Percentiles rank a stretch among this genome's conserved stretches.
Conservation (phyloP, 129 eudicot genomes). For the Logfia minima region DNA sequence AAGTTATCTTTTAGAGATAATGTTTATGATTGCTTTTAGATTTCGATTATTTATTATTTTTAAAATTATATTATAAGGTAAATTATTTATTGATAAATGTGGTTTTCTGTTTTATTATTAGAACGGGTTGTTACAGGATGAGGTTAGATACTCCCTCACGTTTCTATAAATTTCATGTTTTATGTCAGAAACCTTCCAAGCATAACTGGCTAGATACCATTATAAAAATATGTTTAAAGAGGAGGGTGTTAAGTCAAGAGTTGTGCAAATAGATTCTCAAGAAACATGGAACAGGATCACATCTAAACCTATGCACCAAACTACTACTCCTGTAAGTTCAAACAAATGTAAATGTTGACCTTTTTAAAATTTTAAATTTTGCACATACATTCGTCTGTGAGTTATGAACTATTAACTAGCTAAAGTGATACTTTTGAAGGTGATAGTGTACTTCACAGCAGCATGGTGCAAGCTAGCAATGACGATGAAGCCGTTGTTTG, state of each 20-base stretch:
- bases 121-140: no score
- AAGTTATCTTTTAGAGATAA: no score
- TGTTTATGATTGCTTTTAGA: no score
- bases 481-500: slow-evolving; percentile 49
- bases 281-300: slow-evolving; percentile 44
- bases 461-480: slow-evolving; percentile 65
- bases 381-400: no score
- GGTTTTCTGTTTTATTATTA: no score
- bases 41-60: no score
- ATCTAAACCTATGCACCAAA: slow-evolving; percentile 41
- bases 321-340: slow-evolving; percentile 46
- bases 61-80: no score
- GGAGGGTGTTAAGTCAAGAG: slow-evolving; percentile 40
- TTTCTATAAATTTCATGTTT: slow-evolving; percentile 8
- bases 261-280: slow-evolving; percentile 47
- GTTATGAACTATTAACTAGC: no score
- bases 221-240: slow-evolving; percentile 22
- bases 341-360: background rate
- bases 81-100: no score
- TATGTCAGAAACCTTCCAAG: background rate
- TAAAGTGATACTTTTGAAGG: slow-evolving; percentile 30
- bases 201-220: background rate
- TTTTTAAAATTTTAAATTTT: no score
- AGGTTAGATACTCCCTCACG: background rate
- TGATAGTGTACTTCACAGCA: slow-evolving; percentile 55